These are phyloP conservation scores for Roridomyces roridus DNA, from an alignment of 768 basidiomycete genomes.

Conservation along the genomic window DNA sequence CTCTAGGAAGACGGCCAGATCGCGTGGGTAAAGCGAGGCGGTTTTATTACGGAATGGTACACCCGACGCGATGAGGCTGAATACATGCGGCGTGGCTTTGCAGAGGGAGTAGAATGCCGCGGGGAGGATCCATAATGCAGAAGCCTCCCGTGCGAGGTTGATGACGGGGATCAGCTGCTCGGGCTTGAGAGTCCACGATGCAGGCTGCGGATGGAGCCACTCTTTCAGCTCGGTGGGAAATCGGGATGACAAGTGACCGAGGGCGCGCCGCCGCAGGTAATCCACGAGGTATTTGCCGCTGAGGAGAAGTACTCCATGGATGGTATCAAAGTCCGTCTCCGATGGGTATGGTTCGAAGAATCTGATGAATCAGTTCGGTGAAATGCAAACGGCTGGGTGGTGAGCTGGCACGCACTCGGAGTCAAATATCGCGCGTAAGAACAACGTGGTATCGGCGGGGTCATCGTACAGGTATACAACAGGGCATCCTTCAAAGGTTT, in stretches of 20 bases:
- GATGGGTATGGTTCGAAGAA: conserved; percentile 11
- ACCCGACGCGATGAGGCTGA: neutral
- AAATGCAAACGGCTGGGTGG: neutral
- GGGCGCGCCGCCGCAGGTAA: conserved; percentile 2
- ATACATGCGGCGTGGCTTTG: conserved; percentile 2
- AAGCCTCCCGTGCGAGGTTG: conserved; percentile 11
- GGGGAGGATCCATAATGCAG: conserved; percentile 11
- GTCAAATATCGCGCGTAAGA: conserved; percentile 9
- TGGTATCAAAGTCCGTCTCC: neutral
- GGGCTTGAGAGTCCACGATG: neutral
- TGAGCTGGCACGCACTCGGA: conserved; percentile 9
- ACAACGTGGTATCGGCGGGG: neutral
- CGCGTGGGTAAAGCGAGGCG: neutral
- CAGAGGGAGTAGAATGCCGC: conserved; percentile 7
- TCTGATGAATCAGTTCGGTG: no score
- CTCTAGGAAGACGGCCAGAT: conserved; percentile 6
- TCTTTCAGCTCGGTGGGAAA: neutral
- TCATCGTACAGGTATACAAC: conserved; percentile 6
- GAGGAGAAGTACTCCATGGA: conserved; percentile 1
- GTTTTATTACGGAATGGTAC: neutral
- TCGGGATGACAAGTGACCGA: conserved; percentile 1
- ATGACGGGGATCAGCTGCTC: conserved; percentile 5
- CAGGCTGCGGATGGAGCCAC: neutral
- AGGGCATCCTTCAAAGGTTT: conserved; percentile 3
- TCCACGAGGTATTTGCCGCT: conserved; percentile 13